Evolutionary conservation across 2,329 filamentous ascomycete genomes (phyloP), one percentile per base, ranked within the genome.

Genomic region (Aspergillus alliaceus): DNA sequence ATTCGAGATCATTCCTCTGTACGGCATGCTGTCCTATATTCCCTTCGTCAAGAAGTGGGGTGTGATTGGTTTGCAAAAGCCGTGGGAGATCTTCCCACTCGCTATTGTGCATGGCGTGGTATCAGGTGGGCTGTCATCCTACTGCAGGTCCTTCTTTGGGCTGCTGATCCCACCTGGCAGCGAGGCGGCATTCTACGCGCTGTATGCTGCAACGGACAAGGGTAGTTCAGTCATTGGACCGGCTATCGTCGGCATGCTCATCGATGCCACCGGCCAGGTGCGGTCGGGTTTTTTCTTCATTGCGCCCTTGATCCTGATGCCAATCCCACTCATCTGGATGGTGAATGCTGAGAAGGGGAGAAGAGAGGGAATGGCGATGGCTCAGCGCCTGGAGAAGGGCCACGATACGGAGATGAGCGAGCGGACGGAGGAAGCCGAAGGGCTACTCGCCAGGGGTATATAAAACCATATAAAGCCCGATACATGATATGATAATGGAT

Each of bases 171-270:
- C 93, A 0, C 90, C 91, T 0, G 93, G 93, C 3, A 93, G 87
- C 25, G 93, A 97, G 73, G 92, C 93, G 0, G 91, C 92, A 0
- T 97, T 97, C 70, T 97, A 95, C 71, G 93, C 93, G 0, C 79
- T 97, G 3, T 97, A 96, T 69, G 93, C 93, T 22, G 96, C 96
- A 57, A 97, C 93, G 0, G 93, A 97, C 72, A 97, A 97, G 74
- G 92, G 92, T 0, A 93, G 89, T 37, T 93, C 89, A 66, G 83
- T 96, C 1, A 96, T 97, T 69, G 93, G 93, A 0, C 93, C 93
- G 0, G 89, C 91, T 0, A 91, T 97, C 64, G 93, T 97, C 0
- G 93, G 92, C 0, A 84, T 86, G 27, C 93, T 97, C 58, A 93
- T 93, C 24, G 91, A 96, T 72, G 84, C 78, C 49, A 87, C 86